These are phyloP conservation scores for Sistotremastrum niveocremeum DNA, from an alignment of 768 basidiomycete genomes.

Conservation along the genomic window DNA sequence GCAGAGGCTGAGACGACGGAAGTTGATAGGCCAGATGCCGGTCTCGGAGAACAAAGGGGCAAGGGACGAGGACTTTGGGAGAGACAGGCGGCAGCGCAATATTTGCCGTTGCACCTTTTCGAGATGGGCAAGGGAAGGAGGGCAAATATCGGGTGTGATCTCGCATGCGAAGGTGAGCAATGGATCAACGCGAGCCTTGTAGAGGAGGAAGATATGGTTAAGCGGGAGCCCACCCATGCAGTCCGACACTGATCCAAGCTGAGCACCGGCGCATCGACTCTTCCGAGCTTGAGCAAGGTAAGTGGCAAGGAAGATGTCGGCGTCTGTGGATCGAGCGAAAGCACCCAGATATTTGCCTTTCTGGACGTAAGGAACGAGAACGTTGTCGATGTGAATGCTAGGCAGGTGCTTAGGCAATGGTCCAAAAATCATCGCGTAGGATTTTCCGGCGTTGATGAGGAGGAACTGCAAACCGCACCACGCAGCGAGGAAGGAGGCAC, in stretches of 20 bases:
- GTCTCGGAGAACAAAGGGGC: too few species aligned
- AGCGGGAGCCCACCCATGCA: constrained; percentile 2
- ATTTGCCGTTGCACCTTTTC: too few species aligned
- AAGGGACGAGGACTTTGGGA: too few species aligned
- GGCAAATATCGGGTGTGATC: constrained; percentile 4
- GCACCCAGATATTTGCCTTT: constrained; percentile 7
- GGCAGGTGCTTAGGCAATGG: constrained; percentile 1
- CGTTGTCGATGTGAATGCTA: background rate
- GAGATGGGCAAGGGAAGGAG: too few species aligned
- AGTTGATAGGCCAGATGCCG: too few species aligned
- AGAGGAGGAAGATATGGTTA: constrained; percentile 1
- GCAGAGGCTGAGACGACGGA: too few species aligned
- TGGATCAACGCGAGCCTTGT: constrained; percentile 9
- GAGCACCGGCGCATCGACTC: background rate
- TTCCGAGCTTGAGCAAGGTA: constrained; percentile 5
- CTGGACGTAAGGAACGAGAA: background rate
- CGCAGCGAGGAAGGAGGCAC: too few species aligned
- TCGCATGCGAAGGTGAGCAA: constrained; percentile 7
- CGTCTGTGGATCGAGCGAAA: background rate
- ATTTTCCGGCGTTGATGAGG: constrained; percentile 9
- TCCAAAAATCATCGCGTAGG: constrained; percentile 10
- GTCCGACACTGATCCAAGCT: too few species aligned
- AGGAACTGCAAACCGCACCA: constrained; percentile 12
- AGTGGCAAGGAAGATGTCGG: constrained; percentile 3
- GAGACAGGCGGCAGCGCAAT: too few species aligned